Base-by-base conservation (phyloP, 331 rosid species). In the Stylosanthes scabra region DNA sequence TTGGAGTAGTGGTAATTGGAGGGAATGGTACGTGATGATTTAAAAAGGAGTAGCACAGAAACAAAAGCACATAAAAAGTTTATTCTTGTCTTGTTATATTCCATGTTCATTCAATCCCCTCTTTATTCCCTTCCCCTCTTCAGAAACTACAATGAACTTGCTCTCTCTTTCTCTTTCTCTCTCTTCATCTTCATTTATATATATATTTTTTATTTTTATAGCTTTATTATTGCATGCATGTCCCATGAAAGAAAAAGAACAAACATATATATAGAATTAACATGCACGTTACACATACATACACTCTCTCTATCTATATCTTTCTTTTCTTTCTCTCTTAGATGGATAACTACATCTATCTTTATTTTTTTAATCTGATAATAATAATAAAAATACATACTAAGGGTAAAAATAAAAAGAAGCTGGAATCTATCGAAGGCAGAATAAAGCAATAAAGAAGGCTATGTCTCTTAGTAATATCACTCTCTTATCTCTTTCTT, bases 401-500 rank as follows among this genome's bases (percentile, higher is more conserved):
- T 71, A 55, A 59, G 64, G 81, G 50, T 66, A 52, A 91, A 74
- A 63, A 91, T 87, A 81, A 54, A 91, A 74, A 63, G 89, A 88
- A 81, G 89, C 55, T 85, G 81, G 91, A 88, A 92, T 88, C 84
- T 78, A 70, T 88, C 84, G 76, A 70, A 85, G 84, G 77, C 68
- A 81, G 90, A 92, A 92, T 88, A 92, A 92, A 90, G 98, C 82
- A 83, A 74, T 72, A 88, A 92, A 83, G 90, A 79, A 59, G 68
- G 65, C 63, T 66, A 62, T 75, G 83, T 77, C 87, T 59, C 72
- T 64, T 62, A 74, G 68, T 69, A 65, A 65, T 57, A 78, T 69
- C 77, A 68, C 73, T 52, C 40, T 55, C 70, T 59, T 59, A 68
- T 52, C 40, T 55, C 70, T 59, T 59, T 41, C 54, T 52, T n/a